A percentile compares a stretch with the other conserved stretches of the same genome.
Evolutionary conservation across 176 grass and related monocot genomes (phyloP).

Genomic region (Stipa capillata): DNA sequence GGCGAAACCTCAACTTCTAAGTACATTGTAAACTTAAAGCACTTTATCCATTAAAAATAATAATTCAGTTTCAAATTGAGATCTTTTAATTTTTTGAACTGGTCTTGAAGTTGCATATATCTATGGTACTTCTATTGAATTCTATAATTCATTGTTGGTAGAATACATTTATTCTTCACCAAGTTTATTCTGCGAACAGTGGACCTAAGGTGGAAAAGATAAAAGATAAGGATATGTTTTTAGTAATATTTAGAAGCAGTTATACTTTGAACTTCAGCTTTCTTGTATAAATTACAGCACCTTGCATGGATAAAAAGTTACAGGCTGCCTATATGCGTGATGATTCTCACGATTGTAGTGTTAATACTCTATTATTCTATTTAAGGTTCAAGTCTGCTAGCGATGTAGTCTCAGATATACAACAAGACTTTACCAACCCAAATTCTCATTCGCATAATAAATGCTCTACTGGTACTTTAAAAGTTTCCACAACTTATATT

Average conservation of each 20-base stretch:
- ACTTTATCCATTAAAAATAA: conserved; percentile 27
- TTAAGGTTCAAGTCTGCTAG: conserved; percentile 5
- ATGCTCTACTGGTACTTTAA: background rate
- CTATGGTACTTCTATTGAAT: background rate
- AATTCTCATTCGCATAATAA: background rate
- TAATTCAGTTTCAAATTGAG: conserved; percentile 20
- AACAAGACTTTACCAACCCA: background rate
- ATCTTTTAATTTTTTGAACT: conserved; percentile 12
- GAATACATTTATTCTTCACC: background rate
- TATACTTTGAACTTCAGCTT: background rate
- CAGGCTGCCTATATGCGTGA: background rate
- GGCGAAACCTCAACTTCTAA: conserved; percentile 75
- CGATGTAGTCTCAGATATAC: background rate
- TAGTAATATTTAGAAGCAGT: background rate
- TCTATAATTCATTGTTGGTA: background rate
- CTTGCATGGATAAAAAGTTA: background rate
- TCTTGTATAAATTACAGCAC: conserved; percentile 11
- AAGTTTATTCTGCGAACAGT: conserved; percentile 9
- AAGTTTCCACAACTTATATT: background rate
- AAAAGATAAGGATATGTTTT: background rate
- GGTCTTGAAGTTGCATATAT: background rate
- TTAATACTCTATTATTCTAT: background rate
- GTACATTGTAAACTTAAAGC: conserved; percentile 91
- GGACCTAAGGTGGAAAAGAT: background rate
- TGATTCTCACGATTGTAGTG: background rate